Evolutionary conservation across 1,139 yeast species (phyloP).

Genomic region (Scheffersomyces lignicola): DNA sequence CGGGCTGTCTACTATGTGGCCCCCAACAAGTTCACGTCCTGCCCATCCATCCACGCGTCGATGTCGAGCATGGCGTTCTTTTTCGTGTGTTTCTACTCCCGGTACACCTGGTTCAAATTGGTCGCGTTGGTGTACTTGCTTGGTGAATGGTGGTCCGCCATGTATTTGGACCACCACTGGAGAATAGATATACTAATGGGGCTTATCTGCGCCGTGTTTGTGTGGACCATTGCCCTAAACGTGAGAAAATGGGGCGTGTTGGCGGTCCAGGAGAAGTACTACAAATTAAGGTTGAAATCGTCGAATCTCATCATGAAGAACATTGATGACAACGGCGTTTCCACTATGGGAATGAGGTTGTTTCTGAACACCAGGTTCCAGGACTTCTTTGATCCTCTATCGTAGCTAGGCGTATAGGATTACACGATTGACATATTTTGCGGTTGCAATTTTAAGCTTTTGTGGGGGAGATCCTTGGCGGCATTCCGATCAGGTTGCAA

Average conservation of each 20-base stretch:
- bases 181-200: conserved; percentile 51
- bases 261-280: not conserved
- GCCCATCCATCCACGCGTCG: conserved; percentile 66
- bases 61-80: conserved; percentile 56
- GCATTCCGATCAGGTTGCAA: no score
- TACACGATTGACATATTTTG: no score
- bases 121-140: conserved; percentile 38
- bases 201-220: conserved; percentile 25
- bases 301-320: conserved; percentile 16
- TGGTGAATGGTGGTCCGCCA: conserved; percentile 74
- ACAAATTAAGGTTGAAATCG: not conserved
- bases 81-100: conserved; percentile 43
- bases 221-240: conserved; percentile 19
- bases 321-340: conserved; percentile 17
- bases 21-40: conserved; percentile 70
- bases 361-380: conserved; percentile 46
- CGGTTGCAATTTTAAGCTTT: no score
- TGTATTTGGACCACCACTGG: conserved; percentile 72
- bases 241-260: not conserved
- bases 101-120: conserved; percentile 35
- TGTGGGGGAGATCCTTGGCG: no score
- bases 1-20: conserved; percentile 63
- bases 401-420: no score
- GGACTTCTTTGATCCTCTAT: conserved; percentile 50
- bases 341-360: conserved; percentile 60